Conservation (phyloP, 257 asterid genomes). For the Anisodus acutangulus region DNA sequence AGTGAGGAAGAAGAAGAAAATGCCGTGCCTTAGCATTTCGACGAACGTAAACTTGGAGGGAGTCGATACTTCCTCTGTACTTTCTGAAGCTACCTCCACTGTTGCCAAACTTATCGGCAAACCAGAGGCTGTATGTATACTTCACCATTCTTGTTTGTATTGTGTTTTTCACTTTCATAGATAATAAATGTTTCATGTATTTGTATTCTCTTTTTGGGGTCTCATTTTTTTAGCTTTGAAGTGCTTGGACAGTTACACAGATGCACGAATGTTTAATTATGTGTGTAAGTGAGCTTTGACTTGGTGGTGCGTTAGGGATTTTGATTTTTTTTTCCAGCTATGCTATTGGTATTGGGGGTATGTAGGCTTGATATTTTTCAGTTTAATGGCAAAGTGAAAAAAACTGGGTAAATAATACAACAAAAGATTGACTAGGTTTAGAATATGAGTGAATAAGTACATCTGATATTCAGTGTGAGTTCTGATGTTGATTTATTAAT, state of each 20-base stretch:
- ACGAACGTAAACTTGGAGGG: conserved; percentile 91
- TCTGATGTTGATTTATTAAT: background rate
- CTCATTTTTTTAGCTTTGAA: background rate
- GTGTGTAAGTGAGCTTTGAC: background rate
- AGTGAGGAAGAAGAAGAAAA: conserved; percentile 37
- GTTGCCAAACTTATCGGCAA: conserved; percentile 91
- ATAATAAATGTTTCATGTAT: background rate
- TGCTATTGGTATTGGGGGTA: background rate
- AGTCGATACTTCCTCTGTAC: conserved; percentile 77
- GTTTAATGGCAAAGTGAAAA: background rate
- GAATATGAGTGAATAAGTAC: background rate
- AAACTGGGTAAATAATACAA: background rate
- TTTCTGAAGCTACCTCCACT: conserved; percentile 83
- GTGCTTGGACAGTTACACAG: conserved; percentile 19
- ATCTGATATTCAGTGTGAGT: background rate
- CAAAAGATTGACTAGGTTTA: background rate
- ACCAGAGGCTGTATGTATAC: conserved; percentile 72
- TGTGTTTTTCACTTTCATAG: background rate
- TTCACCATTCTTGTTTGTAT: background rate
- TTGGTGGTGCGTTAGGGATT: background rate
- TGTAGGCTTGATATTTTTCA: background rate
- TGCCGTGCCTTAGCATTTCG: conserved; percentile 95
- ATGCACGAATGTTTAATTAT: background rate
- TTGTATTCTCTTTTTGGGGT: background rate
- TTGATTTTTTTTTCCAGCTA: no score